These are phyloP conservation scores for Phytophthora macrochlamydospora DNA, from an alignment of 352 stramenopile genomes.

Conservation along the genomic window DNA sequence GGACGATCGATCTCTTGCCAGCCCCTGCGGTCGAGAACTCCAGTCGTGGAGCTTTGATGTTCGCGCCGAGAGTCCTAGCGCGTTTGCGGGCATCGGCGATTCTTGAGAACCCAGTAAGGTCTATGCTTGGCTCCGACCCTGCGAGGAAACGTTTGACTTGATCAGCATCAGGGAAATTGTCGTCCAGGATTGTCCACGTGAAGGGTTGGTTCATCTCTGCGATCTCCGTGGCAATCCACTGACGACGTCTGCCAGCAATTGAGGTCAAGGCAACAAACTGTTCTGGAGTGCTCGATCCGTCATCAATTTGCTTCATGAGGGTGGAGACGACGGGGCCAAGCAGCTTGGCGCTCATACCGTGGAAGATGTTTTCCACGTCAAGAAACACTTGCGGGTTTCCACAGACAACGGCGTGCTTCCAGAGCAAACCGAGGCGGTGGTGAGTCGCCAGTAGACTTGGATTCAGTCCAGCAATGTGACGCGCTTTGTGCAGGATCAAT, in stretches of 20 bases:
- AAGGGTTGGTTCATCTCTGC: slow-evolving; percentile 7
- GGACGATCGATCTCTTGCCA: neutral
- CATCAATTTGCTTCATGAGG: slow-evolving; percentile 1
- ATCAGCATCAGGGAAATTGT: slow-evolving; percentile 10
- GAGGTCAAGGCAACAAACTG: neutral
- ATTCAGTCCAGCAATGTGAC: neutral
- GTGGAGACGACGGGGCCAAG: slow-evolving; percentile 6
- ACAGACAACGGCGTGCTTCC: slow-evolving; percentile 13
- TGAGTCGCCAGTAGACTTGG: neutral
- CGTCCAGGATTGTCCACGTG: slow-evolving; percentile 8
- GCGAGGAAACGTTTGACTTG: slow-evolving; percentile 9
- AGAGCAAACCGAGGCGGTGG: slow-evolving; percentile 7
- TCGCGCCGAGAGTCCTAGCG: slow-evolving; percentile 1
- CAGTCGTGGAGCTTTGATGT: neutral
- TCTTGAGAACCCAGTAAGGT: slow-evolving; percentile 7
- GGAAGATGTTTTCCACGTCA: slow-evolving; percentile 9
- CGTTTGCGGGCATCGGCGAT: slow-evolving; percentile 7
- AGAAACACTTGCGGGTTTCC: slow-evolving; percentile 5
- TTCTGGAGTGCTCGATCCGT: neutral
- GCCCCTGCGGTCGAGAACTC: slow-evolving; percentile 6
- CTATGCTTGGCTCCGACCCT: slow-evolving; percentile 1
- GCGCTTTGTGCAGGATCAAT: slow-evolving; percentile 7
- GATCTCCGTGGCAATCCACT: slow-evolving; percentile 13
- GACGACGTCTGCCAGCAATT: slow-evolving; percentile 2
- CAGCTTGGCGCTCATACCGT: slow-evolving; percentile 4